Conservation (phyloP, 129 eudicot genomes). For the Lactuca saligna region DNA sequence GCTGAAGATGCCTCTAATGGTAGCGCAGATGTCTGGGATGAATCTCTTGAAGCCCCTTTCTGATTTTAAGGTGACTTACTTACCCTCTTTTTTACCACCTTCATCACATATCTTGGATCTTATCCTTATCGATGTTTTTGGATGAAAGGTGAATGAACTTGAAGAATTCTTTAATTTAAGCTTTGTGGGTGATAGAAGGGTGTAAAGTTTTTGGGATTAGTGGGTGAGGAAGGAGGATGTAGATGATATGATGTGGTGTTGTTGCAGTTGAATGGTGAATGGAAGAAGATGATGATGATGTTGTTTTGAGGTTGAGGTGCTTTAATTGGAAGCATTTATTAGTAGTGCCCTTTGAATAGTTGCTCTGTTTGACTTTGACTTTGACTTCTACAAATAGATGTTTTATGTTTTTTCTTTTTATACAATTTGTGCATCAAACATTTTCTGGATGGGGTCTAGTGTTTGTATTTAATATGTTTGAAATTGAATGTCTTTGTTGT, state of each 20-base stretch:
- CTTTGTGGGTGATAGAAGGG: constrained; percentile 19
- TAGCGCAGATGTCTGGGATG: constrained; percentile 91
- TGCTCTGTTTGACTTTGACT: constrained; percentile 10
- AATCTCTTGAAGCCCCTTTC: constrained; percentile 85
- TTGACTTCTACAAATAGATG: constrained; percentile 22
- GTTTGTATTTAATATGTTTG: constrained; percentile 25
- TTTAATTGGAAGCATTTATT: constrained; percentile 27
- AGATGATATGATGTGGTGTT: neutral
- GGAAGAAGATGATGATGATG: constrained; percentile 16
- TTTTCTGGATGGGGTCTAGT: constrained; percentile 21
- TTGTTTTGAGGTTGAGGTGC: constrained; percentile 20
- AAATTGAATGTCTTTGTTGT: neutral
- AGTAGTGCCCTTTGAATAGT: constrained; percentile 28
- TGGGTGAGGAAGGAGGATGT: neutral
- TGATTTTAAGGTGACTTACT: constrained; percentile 46
- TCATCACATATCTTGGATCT: too few relatives aligned
- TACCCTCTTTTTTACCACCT: too few relatives aligned
- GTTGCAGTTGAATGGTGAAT: constrained; percentile 21
- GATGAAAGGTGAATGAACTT: constrained; percentile 23
- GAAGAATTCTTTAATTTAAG: constrained; percentile 28
- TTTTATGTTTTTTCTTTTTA: neutral
- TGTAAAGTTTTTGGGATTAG: constrained; percentile 31
- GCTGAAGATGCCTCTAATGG: constrained; percentile 84
- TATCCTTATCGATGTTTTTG: neutral
- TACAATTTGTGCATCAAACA: constrained; percentile 20